Percentiles rank a stretch among this genome's conserved stretches.
Evolutionary conservation across 1,284 basidiomycete genomes (phyloP).

Genomic region (Inonotus obliquus): DNA sequence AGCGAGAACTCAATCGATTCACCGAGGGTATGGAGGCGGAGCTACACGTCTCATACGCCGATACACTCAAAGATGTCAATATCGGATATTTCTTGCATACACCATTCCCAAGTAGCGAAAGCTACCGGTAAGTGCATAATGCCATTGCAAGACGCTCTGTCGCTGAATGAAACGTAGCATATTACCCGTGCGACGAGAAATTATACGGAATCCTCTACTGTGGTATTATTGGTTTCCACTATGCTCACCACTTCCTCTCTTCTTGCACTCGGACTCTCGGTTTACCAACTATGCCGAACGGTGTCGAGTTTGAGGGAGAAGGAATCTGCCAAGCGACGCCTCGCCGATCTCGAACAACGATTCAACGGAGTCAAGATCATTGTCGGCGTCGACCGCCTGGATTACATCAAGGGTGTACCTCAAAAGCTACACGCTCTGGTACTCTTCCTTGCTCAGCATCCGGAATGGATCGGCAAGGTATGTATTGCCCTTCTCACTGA

Average conservation of each 20-base stretch:
- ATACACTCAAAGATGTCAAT: constrained; percentile 61
- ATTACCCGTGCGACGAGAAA: constrained; percentile 94
- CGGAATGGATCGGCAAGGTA: constrained; percentile 98
- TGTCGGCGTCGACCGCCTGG: constrained; percentile 95
- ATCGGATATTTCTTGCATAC: constrained; percentile 99
- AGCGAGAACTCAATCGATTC: constrained; percentile 67
- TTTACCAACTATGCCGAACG: constrained; percentile 97
- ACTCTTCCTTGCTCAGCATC: constrained; percentile 94
- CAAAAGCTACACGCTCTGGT: constrained; percentile 97
- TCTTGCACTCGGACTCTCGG: constrained; percentile 96
- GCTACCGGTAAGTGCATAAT: constrained; percentile 72
- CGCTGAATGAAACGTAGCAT: constrained; percentile 51
- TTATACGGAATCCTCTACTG: constrained; percentile 91
- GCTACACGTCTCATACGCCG: constrained; percentile 34
- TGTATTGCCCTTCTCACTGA: not conserved
- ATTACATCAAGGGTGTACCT: constrained; percentile 99
- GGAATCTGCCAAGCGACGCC: constrained; percentile 74
- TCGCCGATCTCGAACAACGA: constrained; percentile 79
- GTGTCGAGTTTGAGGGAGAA: constrained; percentile 92
- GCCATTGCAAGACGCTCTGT: not conserved
- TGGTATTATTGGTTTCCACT: constrained; percentile 98
- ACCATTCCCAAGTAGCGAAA: constrained; percentile 96
- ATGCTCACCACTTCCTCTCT: constrained; percentile 97
- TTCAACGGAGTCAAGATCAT: constrained; percentile 97
- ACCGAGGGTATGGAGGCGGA: constrained; percentile 71